phyloP scores from a whole-genome alignment of 345 rosid species.

The Noccaea bulbosa region DNA sequence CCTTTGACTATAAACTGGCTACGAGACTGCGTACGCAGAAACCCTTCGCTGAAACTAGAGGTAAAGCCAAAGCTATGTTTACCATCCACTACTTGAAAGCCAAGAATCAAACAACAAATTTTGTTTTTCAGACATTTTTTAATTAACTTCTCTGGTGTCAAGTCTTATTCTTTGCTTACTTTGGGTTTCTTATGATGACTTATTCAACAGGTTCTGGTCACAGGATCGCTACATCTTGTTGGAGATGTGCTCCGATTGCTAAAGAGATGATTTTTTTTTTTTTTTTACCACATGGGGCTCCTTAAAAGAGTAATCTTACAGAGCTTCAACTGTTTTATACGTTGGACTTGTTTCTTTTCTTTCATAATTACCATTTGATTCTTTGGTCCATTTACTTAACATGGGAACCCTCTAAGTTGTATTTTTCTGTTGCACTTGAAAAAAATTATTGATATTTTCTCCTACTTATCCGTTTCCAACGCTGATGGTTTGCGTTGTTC shows the following conservation, averaged over 20 bases:
- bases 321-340: conserved; percentile 7
- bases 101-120: neutral
- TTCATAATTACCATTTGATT: conserved; percentile 16
- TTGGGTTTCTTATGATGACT: neutral
- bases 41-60: conserved; percentile 72
- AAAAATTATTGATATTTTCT: neutral
- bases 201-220: conserved; percentile 71
- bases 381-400: conserved; percentile 1
- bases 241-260: conserved; percentile 78
- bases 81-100: conserved; percentile 7
- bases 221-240: conserved; percentile 82
- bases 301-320: conserved; percentile 18
- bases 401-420: neutral
- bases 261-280: conserved; percentile 46
- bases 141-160: conserved; percentile 1
- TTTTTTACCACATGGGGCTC: conserved; percentile 8
- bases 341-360: neutral
- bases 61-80: conserved; percentile 43
- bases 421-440: conserved; percentile 5
- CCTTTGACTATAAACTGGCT: conserved; percentile 79
- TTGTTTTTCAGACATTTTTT: neutral
- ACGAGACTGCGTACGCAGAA: conserved; percentile 55
- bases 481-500: no score
- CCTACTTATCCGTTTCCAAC: neutral
- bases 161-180: neutral